Evolutionary conservation across 768 basidiomycete genomes (phyloP), one percentile per base, ranked within the genome.

Genomic region (Amyloporia xantha): DNA sequence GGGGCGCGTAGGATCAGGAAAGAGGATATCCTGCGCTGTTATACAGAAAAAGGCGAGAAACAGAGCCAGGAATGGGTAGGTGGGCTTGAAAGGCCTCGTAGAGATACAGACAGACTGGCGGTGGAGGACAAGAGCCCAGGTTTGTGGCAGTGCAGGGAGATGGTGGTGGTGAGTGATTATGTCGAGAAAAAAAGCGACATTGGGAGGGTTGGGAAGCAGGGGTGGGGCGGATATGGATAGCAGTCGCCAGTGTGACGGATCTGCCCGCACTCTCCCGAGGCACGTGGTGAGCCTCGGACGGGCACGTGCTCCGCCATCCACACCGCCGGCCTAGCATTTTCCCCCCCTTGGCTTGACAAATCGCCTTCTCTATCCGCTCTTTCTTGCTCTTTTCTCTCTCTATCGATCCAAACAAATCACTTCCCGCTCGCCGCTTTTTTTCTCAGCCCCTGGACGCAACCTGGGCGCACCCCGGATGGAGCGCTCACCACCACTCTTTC

Each of bases 151-250:
- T 27, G 11, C 24, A 7, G 7, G 24, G 6, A 17, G 42, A 12
- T 25, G 28, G 33, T 45, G 15, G 10, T 4, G 44, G 44, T 11
- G 19, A 10, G 12, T 9, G 20, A 35, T 13, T 45, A 45, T 33
- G 44, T 33, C 44, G 44, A 17, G 17, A 19, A 45, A 36, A 35
- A 33, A 33, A 35, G 19, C 44, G 30, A 33, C 30, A 33, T 33
- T n/a, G n/a, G n/a, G n/a, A n/a, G n/a, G n/a, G n/a, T n/a, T n/a
- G n/a, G n/a, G 30, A 15, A 21, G 28, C 28, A 45, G 25, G 11
- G 44, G 44, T 45, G 44, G 44, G 44, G 44, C 30, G 21, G 44
- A 45, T 19, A 45, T 45, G 44, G 44, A 45, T 35, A 35, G 30
- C 27, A 4, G 44, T 43, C 42, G 42, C 10, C 24, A 25, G 42